Base-by-base conservation (phyloP, 495 filamentous ascomycete genomes). In the Sphaerosporella brunnea region DNA sequence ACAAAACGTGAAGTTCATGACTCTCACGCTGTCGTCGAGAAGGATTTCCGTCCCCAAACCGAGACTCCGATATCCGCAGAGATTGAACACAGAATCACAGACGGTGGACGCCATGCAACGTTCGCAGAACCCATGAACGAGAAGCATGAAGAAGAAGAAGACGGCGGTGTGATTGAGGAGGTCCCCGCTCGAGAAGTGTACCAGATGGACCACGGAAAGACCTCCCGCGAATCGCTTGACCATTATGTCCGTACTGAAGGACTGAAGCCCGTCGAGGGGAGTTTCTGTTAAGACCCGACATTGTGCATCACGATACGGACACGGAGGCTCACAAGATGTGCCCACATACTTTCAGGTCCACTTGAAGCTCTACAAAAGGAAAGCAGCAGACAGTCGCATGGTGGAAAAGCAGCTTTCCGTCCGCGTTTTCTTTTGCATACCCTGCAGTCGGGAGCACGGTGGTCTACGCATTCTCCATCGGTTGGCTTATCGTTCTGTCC, bases 401-500 rank as follows among this genome's bases (percentile, higher is more conserved):
- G 86, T 62, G 74, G 53, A 76, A 76, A 46, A 5, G n/a, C n/a
- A n/a, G n/a, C 81, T 81, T 4, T 78, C 77, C 9, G 18, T 78
- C 8, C 76, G 87, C 5, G 88, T 90, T 5, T 78, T 95, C 38
- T 4, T 93, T 79, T 58, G 73, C 76, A 1, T 95, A 95, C 58
- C 90, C 90, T 0, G 71, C 82, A 0, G 80, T 97, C 20, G 95
- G 88, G 88, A 88, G 82, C 30, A 68, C 85, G 0, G 69, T 82
- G 0, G 77, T 95, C 24, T 97, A 97, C 62, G 66, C 85, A 0
- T 76, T 90, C 52, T 85, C 82, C 3, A 73, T 95, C n/a, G 87
- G 88, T 15, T 95, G 88, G 90, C 68, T 97, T 36, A 93, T 97
- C 50, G 82, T 95, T 23, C 73, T 95, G 10, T 95, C 90, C 1